Conservation (phyloP, 805 yeast genomes). For the Candida dajiaensis region DNA sequence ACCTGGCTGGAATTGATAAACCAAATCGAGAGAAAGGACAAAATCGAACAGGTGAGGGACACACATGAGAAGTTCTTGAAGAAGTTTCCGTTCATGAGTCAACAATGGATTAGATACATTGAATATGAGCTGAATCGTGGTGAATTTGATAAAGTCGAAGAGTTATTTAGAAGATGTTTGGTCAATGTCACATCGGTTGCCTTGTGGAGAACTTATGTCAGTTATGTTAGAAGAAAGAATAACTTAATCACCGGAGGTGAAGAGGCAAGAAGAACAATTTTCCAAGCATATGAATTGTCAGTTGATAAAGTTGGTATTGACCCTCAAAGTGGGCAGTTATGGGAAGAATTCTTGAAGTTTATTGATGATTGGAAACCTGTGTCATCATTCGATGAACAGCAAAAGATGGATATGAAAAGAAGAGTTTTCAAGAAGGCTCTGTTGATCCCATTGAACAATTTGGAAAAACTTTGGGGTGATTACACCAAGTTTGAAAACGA, state of each 20-base stretch:
- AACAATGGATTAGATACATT: conserved; percentile 72
- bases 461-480: conserved; percentile 76
- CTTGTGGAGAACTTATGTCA: conserved; percentile 73
- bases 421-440: conserved; percentile 65
- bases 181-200: conserved; percentile 56
- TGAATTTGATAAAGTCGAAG: conserved; percentile 62
- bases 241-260: conserved; percentile 79
- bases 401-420: conserved; percentile 70
- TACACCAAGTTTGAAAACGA: conserved; percentile 83
- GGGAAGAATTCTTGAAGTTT: conserved; percentile 81
- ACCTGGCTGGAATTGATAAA: conserved; percentile 55
- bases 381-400: conserved; percentile 80
- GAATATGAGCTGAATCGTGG: conserved; percentile 57
- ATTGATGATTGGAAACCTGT: conserved; percentile 73
- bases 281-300: conserved; percentile 82
- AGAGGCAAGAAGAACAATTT: conserved; percentile 63
- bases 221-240: conserved; percentile 62
- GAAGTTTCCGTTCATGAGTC: conserved; percentile 62
- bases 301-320: conserved; percentile 75
- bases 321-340: conserved; percentile 59
- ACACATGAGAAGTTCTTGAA: conserved; percentile 55
- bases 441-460: conserved; percentile 65
- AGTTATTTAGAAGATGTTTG: conserved; percentile 58
- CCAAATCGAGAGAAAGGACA: conserved; percentile 43
- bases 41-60: conserved; percentile 51